Percentiles rank a stretch among this genome's conserved stretches.
These are phyloP conservation scores for Colletotrichum spaethianum DNA, from an alignment of 2,329 filamentous ascomycete species.

Conservation along the genomic window DNA sequence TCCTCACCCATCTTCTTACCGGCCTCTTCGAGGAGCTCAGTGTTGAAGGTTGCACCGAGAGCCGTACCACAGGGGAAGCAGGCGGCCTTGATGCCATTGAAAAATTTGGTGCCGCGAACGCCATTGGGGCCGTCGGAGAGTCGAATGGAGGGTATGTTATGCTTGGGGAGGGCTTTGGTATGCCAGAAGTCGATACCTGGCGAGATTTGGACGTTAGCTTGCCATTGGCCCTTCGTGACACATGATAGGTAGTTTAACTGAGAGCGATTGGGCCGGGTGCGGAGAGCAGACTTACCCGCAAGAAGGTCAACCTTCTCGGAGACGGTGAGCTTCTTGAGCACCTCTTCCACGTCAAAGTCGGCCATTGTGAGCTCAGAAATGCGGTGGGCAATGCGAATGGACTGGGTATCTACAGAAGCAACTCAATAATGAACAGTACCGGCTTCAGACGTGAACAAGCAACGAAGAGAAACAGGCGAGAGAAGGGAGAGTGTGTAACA, in stretches of 20 bases:
- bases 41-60: slow-evolving; percentile 72
- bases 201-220: neutral
- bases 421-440: neutral
- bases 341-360: slow-evolving; percentile 67
- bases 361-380: slow-evolving; percentile 45
- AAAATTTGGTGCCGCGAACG: slow-evolving; percentile 77
- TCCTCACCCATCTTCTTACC: slow-evolving; percentile 68
- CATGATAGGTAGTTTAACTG: neutral
- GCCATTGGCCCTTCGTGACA: neutral
- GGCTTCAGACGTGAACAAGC: slow-evolving; percentile 1
- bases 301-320: slow-evolving; percentile 68
- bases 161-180: slow-evolving; percentile 71
- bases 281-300: slow-evolving; percentile 55
- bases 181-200: slow-evolving; percentile 79
- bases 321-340: slow-evolving; percentile 67
- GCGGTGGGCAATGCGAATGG: neutral
- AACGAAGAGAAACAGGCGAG: slow-evolving; percentile 6
- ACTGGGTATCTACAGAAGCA: slow-evolving; percentile 6
- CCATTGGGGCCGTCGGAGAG: slow-evolving; percentile 80
- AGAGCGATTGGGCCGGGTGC: neutral
- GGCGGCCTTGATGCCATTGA: slow-evolving; percentile 73
- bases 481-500: slow-evolving; percentile 2
- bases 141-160: slow-evolving; percentile 75
- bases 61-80: slow-evolving; percentile 73
- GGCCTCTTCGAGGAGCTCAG: slow-evolving; percentile 64